A percentile compares a stretch with the other conserved stretches of the same genome.
Evolutionary conservation across 2,329 filamentous ascomycete genomes (phyloP).

Genomic region (Coleophoma cylindrospora): DNA sequence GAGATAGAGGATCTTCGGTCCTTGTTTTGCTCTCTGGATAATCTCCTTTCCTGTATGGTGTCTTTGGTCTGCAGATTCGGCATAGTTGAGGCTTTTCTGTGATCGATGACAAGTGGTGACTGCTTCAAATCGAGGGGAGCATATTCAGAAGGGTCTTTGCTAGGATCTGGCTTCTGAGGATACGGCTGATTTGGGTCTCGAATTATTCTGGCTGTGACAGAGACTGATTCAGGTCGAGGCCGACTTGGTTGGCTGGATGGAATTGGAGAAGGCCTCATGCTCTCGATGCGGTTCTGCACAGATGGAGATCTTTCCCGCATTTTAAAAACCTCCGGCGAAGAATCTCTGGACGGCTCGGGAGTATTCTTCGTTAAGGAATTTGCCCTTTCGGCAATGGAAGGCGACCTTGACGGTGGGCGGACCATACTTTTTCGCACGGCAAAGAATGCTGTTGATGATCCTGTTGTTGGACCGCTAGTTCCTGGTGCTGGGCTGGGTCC

Average conservation of each 20-base stretch:
- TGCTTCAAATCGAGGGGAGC: slow-evolving; percentile 48
- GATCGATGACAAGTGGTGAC: slow-evolving; percentile 53
- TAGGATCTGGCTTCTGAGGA: slow-evolving; percentile 35
- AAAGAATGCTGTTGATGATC: slow-evolving; percentile 49
- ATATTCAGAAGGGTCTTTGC: slow-evolving; percentile 34
- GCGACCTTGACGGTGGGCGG: slow-evolving; percentile 26
- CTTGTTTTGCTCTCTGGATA: slow-evolving; percentile 30
- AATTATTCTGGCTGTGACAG: slow-evolving; percentile 80
- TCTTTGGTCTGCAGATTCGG: slow-evolving; percentile 27
- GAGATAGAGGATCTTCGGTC: slow-evolving; percentile 54
- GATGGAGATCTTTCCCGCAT: slow-evolving; percentile 23
- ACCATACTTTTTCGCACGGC: slow-evolving; percentile 44
- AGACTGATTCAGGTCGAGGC: slow-evolving; percentile 68
- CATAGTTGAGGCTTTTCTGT: slow-evolving; percentile 35
- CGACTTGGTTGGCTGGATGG: slow-evolving; percentile 26
- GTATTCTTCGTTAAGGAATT: slow-evolving; percentile 26
- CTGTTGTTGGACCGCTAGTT: slow-evolving; percentile 28
- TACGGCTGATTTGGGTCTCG: slow-evolving; percentile 51
- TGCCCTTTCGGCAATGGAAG: slow-evolving; percentile 30
- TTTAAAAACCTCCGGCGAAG: slow-evolving; percentile 37
- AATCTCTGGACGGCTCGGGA: slow-evolving; percentile 37
- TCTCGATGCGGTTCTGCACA: slow-evolving; percentile 18
- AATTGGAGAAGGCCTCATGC: slow-evolving; percentile 14
- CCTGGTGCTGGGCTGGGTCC: slow-evolving; percentile 22
- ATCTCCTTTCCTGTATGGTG: slow-evolving; percentile 42